phyloP scores from a whole-genome alignment of 768 basidiomycete species.

The Strobilomyces echinocephalus region DNA sequence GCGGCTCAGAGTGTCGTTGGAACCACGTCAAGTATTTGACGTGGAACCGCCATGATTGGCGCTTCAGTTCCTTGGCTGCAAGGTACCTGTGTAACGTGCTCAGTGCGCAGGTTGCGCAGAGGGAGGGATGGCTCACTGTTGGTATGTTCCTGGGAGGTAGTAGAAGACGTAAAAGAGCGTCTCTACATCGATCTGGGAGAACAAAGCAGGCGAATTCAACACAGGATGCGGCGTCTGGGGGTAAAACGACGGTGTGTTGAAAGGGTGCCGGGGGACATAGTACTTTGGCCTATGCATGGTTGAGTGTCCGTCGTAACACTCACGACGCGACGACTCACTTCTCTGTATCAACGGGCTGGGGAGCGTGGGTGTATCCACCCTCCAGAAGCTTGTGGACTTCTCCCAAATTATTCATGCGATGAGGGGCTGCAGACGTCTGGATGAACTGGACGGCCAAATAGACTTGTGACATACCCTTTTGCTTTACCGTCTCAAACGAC shows the following conservation, averaged over 20 bases:
- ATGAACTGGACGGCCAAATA: neutral
- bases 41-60: slow-evolving; percentile 98
- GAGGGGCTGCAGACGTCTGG: slow-evolving; percentile 45
- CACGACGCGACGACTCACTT: slow-evolving; percentile 59
- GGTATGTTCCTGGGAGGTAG: slow-evolving; percentile 95
- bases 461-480: slow-evolving; percentile 66
- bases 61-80: slow-evolving; percentile 94
- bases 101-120: slow-evolving; percentile 1
- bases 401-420: slow-evolving; percentile 81
- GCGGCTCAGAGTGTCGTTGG: slow-evolving; percentile 96
- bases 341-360: slow-evolving; percentile 92
- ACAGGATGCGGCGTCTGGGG: slow-evolving; percentile 82
- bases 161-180: slow-evolving; percentile 99
- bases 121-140: slow-evolving; percentile 56
- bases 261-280: slow-evolving; percentile 91
- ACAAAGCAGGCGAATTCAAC: slow-evolving; percentile 78
- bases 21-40: slow-evolving; percentile 99
- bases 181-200: slow-evolving; percentile 91
- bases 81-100: slow-evolving; percentile 57
- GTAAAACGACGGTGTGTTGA: slow-evolving; percentile 88
- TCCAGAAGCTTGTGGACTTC: slow-evolving; percentile 92
- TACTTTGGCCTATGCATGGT: slow-evolving; percentile 77
- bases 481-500: slow-evolving; percentile 94
- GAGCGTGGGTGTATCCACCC: slow-evolving; percentile 81
- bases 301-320: slow-evolving; percentile 5